Conservation (phyloP, 179 eudicot genomes). For the Corrigiola litoralis region DNA sequence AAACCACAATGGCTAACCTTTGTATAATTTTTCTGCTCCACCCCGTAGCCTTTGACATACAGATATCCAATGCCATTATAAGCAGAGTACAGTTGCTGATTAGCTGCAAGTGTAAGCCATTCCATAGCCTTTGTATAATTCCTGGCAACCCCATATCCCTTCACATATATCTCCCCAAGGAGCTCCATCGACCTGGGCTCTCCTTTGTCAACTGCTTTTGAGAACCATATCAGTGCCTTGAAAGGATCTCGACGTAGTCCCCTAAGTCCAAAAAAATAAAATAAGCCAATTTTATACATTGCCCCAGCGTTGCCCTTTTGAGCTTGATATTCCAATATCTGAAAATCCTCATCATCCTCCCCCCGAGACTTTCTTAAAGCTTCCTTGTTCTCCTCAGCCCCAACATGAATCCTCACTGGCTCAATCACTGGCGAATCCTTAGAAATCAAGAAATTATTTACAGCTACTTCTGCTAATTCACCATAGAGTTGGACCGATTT, state of each 20-base stretch:
- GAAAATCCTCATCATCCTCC: conserved; percentile 98
- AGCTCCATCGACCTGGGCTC: conserved; percentile 95
- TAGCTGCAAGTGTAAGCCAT: conserved; percentile 87
- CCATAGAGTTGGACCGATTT: conserved; percentile 78
- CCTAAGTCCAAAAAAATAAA: conserved; percentile 87
- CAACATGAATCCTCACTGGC: conserved; percentile 80
- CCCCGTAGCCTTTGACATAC: conserved; percentile 92
- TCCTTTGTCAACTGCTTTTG: conserved; percentile 85
- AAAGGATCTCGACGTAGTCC: conserved; percentile 80
- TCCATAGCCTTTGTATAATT: conserved; percentile 83
- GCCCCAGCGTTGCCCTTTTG: conserved; percentile 90
- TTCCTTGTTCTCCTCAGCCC: conserved; percentile 92
- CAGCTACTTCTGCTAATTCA: conserved; percentile 85
- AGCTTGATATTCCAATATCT: conserved; percentile 90
- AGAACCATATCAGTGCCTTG: conserved; percentile 81
- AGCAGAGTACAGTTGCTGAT: conserved; percentile 79
- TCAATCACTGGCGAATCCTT: conserved; percentile 83
- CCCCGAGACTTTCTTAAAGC: conserved; percentile 86
- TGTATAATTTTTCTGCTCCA: conserved; percentile 79
- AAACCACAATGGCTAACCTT: conserved; percentile 43
- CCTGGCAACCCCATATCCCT: conserved; percentile 85
- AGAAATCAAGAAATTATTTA: conserved; percentile 75
- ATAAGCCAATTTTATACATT: conserved; percentile 85
- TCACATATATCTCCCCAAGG: conserved; percentile 88
- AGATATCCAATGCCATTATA: conserved; percentile 95